Base-by-base conservation (phyloP, 2,329 filamentous ascomycete genomes). In the Fusarium sulawesiense region DNA sequence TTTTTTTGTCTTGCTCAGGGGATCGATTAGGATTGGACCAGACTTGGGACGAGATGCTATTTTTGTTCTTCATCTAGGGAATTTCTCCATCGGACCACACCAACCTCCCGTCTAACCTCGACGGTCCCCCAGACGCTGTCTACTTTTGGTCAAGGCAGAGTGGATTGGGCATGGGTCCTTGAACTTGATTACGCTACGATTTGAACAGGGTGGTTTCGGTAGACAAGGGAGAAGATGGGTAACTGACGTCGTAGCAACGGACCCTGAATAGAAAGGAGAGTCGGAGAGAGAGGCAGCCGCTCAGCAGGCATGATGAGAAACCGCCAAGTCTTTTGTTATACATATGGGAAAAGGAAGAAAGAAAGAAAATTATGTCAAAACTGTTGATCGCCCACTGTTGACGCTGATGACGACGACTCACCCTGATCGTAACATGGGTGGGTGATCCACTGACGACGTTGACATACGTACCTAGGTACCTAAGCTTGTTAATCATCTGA, bases 391-490 rank as follows among this genome's bases (percentile, higher is more conserved):
- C 41, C 32, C 20, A 57, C 34, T 32, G 37, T 42, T 64, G 30
- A 48, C 42, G 56, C 42, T 70, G 66, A 70, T 60, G 66, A 70
- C 66, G 66, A 70, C 66, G 66, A 68, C 66, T 70, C 66, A 46
- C 45, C 27, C 27, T 54, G 41, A 23, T 47, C 30, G 41, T 40
- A 62, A 60, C 63, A 60, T 55, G 63, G 63, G 27, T 60, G 27
- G 13, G 42, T 27, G 59, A 58, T 56, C 60, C 60, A 64, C 59
- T 37, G 29, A 29, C 49, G n/a, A 53, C 34, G 23, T 53, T 11
- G 34, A 42, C 49, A 29, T 51, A 29, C 44, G 44, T 47, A 29
- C 29, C 29, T 29, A 41, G 23, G 20, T 25, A 37, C 13, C 25
- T 30, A 37, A 18, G n/a, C 12, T 62, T 46, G 32, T 30, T 21